A percentile compares a stretch with the other conserved stretches of the same genome.
phyloP scores from a whole-genome alignment of 2,329 filamentous ascomycete species.

The Boeremia lycopersici region DNA sequence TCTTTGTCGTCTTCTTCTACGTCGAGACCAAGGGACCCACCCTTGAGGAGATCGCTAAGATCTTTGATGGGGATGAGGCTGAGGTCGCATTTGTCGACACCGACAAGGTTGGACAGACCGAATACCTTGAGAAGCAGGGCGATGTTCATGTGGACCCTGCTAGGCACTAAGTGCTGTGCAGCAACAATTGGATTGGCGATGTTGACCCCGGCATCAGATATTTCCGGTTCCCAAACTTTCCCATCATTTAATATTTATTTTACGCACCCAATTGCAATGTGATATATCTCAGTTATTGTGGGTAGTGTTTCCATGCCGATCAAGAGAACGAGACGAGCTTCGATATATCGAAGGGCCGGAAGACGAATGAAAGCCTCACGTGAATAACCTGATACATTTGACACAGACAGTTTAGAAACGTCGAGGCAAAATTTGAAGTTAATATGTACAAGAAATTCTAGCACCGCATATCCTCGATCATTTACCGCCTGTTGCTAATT shows the following conservation, averaged over 20 bases:
- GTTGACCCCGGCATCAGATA: not conserved
- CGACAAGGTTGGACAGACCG: conserved; percentile 27
- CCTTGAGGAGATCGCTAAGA: conserved; percentile 71
- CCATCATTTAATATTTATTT: too few species aligned
- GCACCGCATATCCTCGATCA: not conserved
- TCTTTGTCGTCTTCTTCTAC: conserved; percentile 70
- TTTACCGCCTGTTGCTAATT: conserved; percentile 30
- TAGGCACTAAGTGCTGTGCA: not conserved
- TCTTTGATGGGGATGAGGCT: conserved; percentile 70
- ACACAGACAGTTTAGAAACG: too few species aligned
- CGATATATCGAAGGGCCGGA: too few species aligned
- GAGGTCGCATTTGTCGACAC: conserved; percentile 43
- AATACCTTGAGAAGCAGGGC: conserved; percentile 33
- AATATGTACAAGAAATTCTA: not conserved
- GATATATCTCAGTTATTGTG: too few species aligned
- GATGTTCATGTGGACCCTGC: conserved; percentile 25
- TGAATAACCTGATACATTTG: too few species aligned
- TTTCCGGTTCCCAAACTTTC: too few species aligned
- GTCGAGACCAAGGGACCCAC: conserved; percentile 74
- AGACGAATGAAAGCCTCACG: too few species aligned
- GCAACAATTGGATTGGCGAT: too few species aligned
- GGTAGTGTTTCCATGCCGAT: too few species aligned
- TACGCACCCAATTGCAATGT: too few species aligned
- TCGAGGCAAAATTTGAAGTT: not conserved
- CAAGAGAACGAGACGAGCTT: too few species aligned